Evolutionary conservation across 352 stramenopile genomes (phyloP), one percentile per base, ranked within the genome.

Genomic region (Phytophthora pisi): DNA sequence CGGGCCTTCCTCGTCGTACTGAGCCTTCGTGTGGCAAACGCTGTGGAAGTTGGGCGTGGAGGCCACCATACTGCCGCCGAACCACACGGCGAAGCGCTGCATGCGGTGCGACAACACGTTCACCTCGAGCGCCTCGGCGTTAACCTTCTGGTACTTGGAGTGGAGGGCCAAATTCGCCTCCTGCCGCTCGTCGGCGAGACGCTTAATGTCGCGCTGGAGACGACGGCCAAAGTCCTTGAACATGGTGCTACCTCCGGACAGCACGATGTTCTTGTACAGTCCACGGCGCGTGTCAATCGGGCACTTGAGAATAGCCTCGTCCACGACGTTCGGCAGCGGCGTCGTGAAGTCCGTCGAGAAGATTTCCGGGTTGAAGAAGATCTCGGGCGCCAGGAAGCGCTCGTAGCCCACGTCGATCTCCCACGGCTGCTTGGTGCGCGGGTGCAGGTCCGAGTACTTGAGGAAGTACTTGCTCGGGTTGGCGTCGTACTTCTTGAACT

Each of bases 301-400:
- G 57, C 94, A 98, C 70, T 97, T 96, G 57, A 98, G 79, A 61
- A 99, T 98, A 5, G 90, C 88, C 64, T 98, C 81, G 68, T 99
- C 96, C 47, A 99, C 96, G 26, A 98, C 90, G 30, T 97, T 91
- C 16, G 96, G 94, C 61, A 98, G 79, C 45, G 93, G 92, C 24
- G 82, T 97, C 46, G 89, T 93, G 66, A 98, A 98, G 57, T 99
- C 90, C 18, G 86, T 95, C 49, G 84, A 97, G 72, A 98, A 98
- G 61, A 99, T 98, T 75, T 99, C 96, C 5, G 96, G 96, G 73
- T 98, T 98, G 72, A 99, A 98, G 72, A 98, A 98, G 62, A 99
- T 97, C 75, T 99, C 96, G 10, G 96, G 95, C 38, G 90, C 96
- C 51, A 99, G 57, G 72, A 99, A 99, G 8, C 92, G 85, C 74